Evolutionary conservation across 352 stramenopile species (phyloP).

Genomic region (Phytopythium oedochilum): DNA sequence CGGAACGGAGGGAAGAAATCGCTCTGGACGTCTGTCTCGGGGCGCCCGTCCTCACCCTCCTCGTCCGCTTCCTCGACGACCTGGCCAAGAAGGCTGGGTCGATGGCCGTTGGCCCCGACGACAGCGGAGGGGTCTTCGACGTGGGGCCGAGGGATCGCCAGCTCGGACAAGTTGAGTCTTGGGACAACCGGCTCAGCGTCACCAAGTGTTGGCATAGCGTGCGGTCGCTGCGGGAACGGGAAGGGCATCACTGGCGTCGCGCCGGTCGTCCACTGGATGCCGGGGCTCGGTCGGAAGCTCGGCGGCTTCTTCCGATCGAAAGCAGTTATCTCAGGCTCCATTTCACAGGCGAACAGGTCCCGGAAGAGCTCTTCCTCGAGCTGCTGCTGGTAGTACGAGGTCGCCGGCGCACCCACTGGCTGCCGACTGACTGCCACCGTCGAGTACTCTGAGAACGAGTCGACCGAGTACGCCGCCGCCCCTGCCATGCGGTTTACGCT

Average conservation of each 20-base stretch:
- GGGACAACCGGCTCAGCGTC: slow-evolving; percentile 14
- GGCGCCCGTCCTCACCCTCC: slow-evolving; percentile 15
- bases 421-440: slow-evolving; percentile 5
- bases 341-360: slow-evolving; percentile 46
- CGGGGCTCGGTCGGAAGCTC: background rate
- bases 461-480: slow-evolving; percentile 32
- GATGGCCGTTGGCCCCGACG: background rate
- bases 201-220: background rate
- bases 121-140: slow-evolving; percentile 6
- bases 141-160: slow-evolving; percentile 32
- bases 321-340: background rate
- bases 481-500: background rate
- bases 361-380: slow-evolving; percentile 67
- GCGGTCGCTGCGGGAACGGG: slow-evolving; percentile 5
- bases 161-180: slow-evolving; percentile 37
- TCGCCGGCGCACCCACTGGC: background rate
- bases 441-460: slow-evolving; percentile 55
- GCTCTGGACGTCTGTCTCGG: slow-evolving; percentile 6
- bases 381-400: slow-evolving; percentile 12
- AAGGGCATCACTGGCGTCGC: slow-evolving; percentile 2
- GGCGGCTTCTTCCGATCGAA: background rate
- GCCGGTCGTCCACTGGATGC: background rate
- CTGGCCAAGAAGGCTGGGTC: slow-evolving; percentile 3
- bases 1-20: slow-evolving; percentile 1
- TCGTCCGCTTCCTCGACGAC: slow-evolving; percentile 20